A percentile compares a stretch with the other conserved stretches of the same genome.
phyloP scores from a whole-genome alignment of 495 filamentous ascomycete genomes.

The Articulospora tetracladia region DNA sequence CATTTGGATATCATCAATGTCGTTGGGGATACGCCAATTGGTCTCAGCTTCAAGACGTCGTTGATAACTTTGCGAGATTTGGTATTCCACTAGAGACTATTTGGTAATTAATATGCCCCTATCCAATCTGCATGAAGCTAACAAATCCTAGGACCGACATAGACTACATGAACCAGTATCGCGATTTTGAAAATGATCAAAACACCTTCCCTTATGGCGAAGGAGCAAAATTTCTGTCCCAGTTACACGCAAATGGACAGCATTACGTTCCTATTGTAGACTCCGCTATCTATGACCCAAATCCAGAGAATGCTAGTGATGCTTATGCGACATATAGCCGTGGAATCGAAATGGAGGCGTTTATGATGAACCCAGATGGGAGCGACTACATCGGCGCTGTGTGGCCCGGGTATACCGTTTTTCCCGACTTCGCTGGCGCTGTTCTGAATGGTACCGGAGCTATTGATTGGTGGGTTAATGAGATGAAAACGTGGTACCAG shows the following conservation, averaged over 20 bases:
- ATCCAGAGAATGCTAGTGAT: conserved; percentile 67
- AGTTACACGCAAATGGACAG: conserved; percentile 62
- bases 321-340: conserved; percentile 65
- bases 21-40: conserved; percentile 79
- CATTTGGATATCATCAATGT: conserved; percentile 82
- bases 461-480: conserved; percentile 67
- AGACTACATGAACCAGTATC: conserved; percentile 68
- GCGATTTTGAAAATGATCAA: conserved; percentile 73
- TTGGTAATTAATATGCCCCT: conserved; percentile 44
- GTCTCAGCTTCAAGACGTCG: conserved; percentile 68
- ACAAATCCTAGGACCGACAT: conserved; percentile 74
- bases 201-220: conserved; percentile 59
- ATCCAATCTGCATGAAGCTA: conserved; percentile 5
- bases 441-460: conserved; percentile 57
- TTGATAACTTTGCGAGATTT: conserved; percentile 67
- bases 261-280: conserved; percentile 87
- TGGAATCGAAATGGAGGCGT: conserved; percentile 60
- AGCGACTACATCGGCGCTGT: conserved; percentile 74
- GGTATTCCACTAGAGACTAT: conserved; percentile 79
- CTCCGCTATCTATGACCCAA: conserved; percentile 73
- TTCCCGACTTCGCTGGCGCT: conserved; percentile 58
- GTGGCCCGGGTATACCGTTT: conserved; percentile 82
- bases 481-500: conserved; percentile 55
- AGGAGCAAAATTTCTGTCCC: conserved; percentile 60
- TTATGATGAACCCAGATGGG: conserved; percentile 66